Base-by-base conservation (phyloP, 441 rosid genomes). In the Erodium trifolium region DNA sequence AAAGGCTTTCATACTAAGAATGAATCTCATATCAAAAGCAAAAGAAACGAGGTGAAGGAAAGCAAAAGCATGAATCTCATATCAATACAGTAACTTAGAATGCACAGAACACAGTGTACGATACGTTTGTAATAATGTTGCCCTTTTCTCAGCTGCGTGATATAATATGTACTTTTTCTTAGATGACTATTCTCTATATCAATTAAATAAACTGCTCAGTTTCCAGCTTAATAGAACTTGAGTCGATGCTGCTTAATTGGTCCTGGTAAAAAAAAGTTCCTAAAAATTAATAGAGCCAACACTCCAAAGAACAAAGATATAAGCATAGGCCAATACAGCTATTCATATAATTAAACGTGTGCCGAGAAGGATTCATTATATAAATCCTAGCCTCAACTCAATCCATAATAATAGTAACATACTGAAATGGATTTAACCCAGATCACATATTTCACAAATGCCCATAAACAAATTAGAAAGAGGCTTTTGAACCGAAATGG, bases 401-500 rank as follows among this genome's bases (percentile, higher is more conserved):
- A 45, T 0, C 51, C 51, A 45, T 45, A 10, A 45, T 0, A 45
- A 45, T 45, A 45, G 9, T 10, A 45, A 45, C 13, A 12, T 45
- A 45, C 51, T 45, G 9, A 45, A 45, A 45, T 12, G 10, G 51
- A 45, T n/a, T 45, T 45, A 4, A 53, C 7, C 59, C 59, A 14
- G 13, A 53, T 53, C 59, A 53, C 59, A 53, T 53, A 53, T 53
- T 16, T 5, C 13, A 14, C 18, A 53, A 53, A 53, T 4, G 7
- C 59, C 59, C 5, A 12, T 43, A 13, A 9, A 12, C 47, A 63
- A 23, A 0, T 10, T 5, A 16, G 19, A 3, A 23, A 55, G 18
- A 67, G 16, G 41, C 12, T 11, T 27, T 34, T 47, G 51, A 63
- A 7, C 17, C 62, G 70, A 14, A 77, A 17, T 34, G 12, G 35